Base-by-base conservation (phyloP, 257 asterid species). In the Solanum medicagineum region DNA sequence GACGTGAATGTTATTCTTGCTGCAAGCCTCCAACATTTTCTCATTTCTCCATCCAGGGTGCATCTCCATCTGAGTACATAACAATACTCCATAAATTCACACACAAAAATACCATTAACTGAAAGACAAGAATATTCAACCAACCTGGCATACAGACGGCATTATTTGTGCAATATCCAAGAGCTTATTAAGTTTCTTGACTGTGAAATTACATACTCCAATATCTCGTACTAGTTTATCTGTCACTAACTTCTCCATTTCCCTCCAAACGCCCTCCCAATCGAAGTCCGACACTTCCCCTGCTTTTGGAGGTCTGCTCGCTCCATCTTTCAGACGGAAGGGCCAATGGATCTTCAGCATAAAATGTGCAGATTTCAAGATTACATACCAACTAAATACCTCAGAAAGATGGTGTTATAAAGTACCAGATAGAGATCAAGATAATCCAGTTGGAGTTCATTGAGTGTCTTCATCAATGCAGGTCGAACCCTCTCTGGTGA, bases 11-110 rank as follows among this genome's bases (percentile, higher is more conserved):
- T 88, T 90, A 36, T 87, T 85, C 80, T 89, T 88, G 88, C 85
- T 91, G 87, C 97, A 93, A 56, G 93, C 93, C 40, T 91, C 94
- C 5, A 94, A 88, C 94, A 94, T 93, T 83, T 93, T 94, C 83
- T 93, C 94, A 65, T 94, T 92, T 81, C 97, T 93, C 98, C 97
- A 94, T 32, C 97, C 96, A 5, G 97, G 94, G 83, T 94, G 97
- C 97, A 93, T 94, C 91, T 94, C 98, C 97, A 93, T 92, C 97
- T 94, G 73, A 45, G 75, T 40, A 19, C 22, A 63, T 3, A 53
- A 24, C 12, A 4, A 24, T 16, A 7, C 9, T 5, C 44, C 60
- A 14, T 8, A 75, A 75, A 13, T 51, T 24, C 62, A 14, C 13
- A 22, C 2, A 49, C 26, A 4, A 32, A 4, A 22, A 44, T 60